Evolutionary conservation across 1,284 basidiomycete genomes (phyloP).

Genomic region (Moniliophthora roreri): DNA sequence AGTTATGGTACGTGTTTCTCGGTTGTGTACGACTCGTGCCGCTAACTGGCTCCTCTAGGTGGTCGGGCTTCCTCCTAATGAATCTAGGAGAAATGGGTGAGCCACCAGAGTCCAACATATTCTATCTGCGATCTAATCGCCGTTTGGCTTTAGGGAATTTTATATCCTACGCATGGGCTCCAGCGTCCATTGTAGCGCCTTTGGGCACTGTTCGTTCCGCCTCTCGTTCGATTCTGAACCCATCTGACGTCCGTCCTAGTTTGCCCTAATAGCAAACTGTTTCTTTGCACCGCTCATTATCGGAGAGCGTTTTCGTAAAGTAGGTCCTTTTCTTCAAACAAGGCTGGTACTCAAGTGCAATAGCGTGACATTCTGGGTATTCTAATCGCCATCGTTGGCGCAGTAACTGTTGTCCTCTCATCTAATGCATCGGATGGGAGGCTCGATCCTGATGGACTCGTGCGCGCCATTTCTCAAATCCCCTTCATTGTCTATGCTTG

Average conservation of each 20-base stretch:
- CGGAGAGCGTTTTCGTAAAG: slow-evolving; percentile 75
- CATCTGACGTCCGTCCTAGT: slow-evolving; percentile 39
- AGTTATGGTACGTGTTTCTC: slow-evolving; percentile 60
- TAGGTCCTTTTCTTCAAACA: slow-evolving; percentile 23
- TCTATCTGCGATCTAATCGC: slow-evolving; percentile 51
- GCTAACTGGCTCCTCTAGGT: slow-evolving; percentile 62
- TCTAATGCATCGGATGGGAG: slow-evolving; percentile 70
- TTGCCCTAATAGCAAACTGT: slow-evolving; percentile 93
- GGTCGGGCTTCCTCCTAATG: slow-evolving; percentile 88
- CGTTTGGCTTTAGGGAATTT: slow-evolving; percentile 81
- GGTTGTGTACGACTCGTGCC: not conserved
- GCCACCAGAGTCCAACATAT: slow-evolving; percentile 58
- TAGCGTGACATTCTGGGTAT: slow-evolving; percentile 89
- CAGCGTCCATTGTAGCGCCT: slow-evolving; percentile 83
- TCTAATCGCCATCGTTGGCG: slow-evolving; percentile 77
- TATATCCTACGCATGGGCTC: slow-evolving; percentile 72
- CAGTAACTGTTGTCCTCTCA: slow-evolving; percentile 88
- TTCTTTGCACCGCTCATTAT: slow-evolving; percentile 90
- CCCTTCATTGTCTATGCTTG: slow-evolving; percentile 77
- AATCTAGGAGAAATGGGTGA: slow-evolving; percentile 91
- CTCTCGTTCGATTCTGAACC: not conserved
- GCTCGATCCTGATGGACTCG: slow-evolving; percentile 68
- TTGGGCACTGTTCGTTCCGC: slow-evolving; percentile 79
- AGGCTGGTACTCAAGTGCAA: slow-evolving; percentile 3
- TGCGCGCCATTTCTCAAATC: slow-evolving; percentile 67